Evolutionary conservation across 805 yeast genomes (phyloP).

Genomic region (Starmerella vitae): DNA sequence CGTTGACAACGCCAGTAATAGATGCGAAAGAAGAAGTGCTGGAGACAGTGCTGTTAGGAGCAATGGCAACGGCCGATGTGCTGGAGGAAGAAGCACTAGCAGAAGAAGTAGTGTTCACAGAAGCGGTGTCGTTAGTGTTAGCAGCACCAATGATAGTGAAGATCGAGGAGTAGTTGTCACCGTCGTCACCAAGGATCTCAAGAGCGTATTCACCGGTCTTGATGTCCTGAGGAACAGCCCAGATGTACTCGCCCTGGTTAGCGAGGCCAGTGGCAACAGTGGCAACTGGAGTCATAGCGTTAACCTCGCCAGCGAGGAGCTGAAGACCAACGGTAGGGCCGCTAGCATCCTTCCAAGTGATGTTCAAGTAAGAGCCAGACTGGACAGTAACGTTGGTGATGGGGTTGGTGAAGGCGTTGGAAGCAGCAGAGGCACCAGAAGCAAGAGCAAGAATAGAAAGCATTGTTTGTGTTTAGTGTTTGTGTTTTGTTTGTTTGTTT

Average conservation of each 20-base stretch:
- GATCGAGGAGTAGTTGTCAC: conserved; percentile 29
- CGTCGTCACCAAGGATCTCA: conserved; percentile 22
- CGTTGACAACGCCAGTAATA: neutral
- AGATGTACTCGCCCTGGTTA: conserved; percentile 29
- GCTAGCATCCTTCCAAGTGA: conserved; percentile 26
- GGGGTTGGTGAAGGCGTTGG: conserved; percentile 27
- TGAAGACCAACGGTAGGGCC: conserved; percentile 26
- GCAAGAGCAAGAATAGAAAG: conserved; percentile 9
- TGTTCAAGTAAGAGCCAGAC: conserved; percentile 24
- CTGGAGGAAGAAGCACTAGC: conserved; percentile 11
- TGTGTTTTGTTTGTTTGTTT: neutral
- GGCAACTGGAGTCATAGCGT: conserved; percentile 25
- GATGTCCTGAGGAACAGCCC: conserved; percentile 27
- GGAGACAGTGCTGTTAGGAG: conserved; percentile 10
- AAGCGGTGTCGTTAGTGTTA: conserved; percentile 2
- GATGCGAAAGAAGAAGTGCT: neutral
- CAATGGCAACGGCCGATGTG: conserved; percentile 8
- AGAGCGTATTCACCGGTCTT: conserved; percentile 27
- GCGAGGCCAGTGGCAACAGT: conserved; percentile 26
- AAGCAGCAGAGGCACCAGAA: conserved; percentile 16
- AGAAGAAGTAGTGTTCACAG: conserved; percentile 7
- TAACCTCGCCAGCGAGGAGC: conserved; percentile 26
- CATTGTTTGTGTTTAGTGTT: neutral
- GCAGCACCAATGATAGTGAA: conserved; percentile 19
- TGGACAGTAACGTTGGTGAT: conserved; percentile 21